These are phyloP conservation scores for Penicillium mononematosum DNA, from an alignment of 495 filamentous ascomycete species.

Conservation along the genomic window DNA sequence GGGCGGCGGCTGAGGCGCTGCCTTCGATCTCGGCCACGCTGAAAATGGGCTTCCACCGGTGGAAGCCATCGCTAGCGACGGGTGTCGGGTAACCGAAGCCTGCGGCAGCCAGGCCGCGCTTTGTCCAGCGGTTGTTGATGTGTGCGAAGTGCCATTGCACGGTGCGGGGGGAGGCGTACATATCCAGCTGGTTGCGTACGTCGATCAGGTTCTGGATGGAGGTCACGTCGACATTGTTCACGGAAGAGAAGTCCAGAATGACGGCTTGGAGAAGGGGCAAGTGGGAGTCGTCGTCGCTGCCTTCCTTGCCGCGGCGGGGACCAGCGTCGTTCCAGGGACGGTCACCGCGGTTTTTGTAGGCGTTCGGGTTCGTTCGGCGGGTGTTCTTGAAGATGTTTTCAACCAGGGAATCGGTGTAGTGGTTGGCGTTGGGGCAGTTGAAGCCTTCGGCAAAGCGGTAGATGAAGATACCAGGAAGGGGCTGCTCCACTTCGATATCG, in stretches of 20 bases:
- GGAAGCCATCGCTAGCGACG: conserved; percentile 49
- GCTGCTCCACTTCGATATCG: conserved; percentile 69
- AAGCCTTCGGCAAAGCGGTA: conserved; percentile 97
- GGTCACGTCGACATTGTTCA: conserved; percentile 95
- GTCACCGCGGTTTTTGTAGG: conserved; percentile 68
- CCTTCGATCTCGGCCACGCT: conserved; percentile 88
- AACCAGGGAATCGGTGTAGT: conserved; percentile 83
- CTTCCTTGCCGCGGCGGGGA: conserved; percentile 57
- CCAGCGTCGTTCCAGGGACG: conserved; percentile 97
- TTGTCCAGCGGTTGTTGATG: conserved; percentile 97
- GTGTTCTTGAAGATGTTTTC: conserved; percentile 71
- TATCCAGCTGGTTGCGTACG: conserved; percentile 94
- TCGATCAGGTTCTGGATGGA: conserved; percentile 95
- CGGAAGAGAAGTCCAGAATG: conserved; percentile 92
- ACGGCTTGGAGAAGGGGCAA: conserved; percentile 83
- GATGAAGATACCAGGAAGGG: conserved; percentile 94
- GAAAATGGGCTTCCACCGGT: conserved; percentile 94
- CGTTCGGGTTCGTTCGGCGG: conserved; percentile 68
- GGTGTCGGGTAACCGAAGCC: conserved; percentile 90
- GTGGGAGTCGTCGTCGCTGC: conserved; percentile 44
- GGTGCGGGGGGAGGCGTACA: conserved; percentile 74
- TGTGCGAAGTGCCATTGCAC: conserved; percentile 97
- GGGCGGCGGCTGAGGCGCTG: conserved; percentile 61
- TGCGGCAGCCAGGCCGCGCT: conserved; percentile 85
- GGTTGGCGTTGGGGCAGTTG: conserved; percentile 92